A percentile compares a stretch with the other conserved stretches of the same genome.
Conservation (phyloP, 1,284 basidiomycete genomes). For the Ustilago bromivora region DNA sequence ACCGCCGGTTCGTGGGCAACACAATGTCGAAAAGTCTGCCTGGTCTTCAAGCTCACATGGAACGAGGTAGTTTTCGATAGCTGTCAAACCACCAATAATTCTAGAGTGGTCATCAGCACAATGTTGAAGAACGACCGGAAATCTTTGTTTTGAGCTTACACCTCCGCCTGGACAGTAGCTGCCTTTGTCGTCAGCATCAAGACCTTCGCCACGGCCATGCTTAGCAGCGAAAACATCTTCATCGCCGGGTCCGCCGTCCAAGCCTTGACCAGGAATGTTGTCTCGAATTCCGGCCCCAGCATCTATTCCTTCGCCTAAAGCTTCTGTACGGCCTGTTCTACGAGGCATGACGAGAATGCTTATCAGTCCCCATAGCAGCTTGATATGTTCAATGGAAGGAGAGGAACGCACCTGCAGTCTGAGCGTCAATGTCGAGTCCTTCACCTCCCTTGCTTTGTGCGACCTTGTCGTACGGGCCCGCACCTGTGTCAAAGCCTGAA, state of each 20-base stretch:
- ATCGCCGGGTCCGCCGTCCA: constrained; percentile 14
- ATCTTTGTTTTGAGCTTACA: constrained; percentile 9
- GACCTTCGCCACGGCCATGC: constrained; percentile 19
- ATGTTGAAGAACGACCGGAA: too few species aligned
- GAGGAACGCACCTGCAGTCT: constrained; percentile 21
- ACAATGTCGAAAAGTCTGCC: neutral
- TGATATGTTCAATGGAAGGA: neutral
- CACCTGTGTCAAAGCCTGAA: constrained; percentile 26
- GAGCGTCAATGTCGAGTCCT: constrained; percentile 25
- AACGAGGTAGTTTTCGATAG: too few species aligned
- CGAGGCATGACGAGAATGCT: too few species aligned
- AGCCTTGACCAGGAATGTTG: constrained; percentile 20
- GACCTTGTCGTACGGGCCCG: constrained; percentile 21
- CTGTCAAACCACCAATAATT: too few species aligned
- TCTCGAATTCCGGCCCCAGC: constrained; percentile 15
- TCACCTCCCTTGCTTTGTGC: constrained; percentile 17
- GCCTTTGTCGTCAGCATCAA: constrained; percentile 20
- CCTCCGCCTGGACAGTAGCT: constrained; percentile 21
- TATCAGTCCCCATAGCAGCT: neutral
- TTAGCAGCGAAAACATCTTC: constrained; percentile 19
- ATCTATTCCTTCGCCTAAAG: constrained; percentile 21
- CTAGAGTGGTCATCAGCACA: too few species aligned
- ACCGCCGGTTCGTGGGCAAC: neutral
- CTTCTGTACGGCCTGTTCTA: constrained; percentile 12
- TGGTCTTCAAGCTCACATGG: neutral